Percentiles rank a stretch among this genome's conserved stretches.
These are phyloP conservation scores for Euphrasia arctica DNA, from an alignment of 305 asterid genomes.

Conservation along the genomic window DNA sequence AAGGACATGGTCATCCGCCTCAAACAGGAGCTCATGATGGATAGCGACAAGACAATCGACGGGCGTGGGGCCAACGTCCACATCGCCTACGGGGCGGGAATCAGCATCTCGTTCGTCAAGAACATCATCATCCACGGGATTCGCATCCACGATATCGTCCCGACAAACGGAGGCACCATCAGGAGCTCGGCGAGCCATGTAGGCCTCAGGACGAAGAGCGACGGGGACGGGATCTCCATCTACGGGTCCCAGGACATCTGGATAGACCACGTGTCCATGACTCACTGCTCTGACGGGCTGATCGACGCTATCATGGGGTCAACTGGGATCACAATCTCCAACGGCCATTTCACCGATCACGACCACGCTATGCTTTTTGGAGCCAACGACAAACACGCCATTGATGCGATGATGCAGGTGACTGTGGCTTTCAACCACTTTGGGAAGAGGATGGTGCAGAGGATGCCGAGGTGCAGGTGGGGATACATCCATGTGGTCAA, in stretches of 20 bases:
- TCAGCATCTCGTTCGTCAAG: conserved; percentile 45
- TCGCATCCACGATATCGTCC: conserved; percentile 37
- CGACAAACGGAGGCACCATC: conserved; percentile 50
- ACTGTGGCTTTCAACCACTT: conserved; percentile 79
- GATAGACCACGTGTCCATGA: conserved; percentile 76
- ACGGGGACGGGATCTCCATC: conserved; percentile 72
- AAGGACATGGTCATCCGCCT: conserved; percentile 49
- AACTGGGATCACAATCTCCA: conserved; percentile 59
- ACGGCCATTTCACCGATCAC: conserved; percentile 73
- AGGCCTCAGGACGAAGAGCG: conserved; percentile 50
- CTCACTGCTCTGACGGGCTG: conserved; percentile 48
- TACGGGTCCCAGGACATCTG: conserved; percentile 54
- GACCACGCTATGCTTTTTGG: conserved; percentile 69
- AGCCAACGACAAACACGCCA: conserved; percentile 43
- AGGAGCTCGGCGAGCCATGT: conserved; percentile 45
- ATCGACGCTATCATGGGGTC: conserved; percentile 56
- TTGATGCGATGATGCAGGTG: conserved; percentile 61
- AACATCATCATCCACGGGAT: conserved; percentile 68
- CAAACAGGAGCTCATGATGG: conserved; percentile 49
- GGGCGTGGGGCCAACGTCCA: conserved; percentile 57
- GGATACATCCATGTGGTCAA: conserved; percentile 77
- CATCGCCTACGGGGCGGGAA: conserved; percentile 58
- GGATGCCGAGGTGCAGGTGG: conserved; percentile 75
- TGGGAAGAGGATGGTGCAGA: conserved; percentile 73
- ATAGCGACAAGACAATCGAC: conserved; percentile 63